Evolutionary conservation across 345 rosid genomes (phyloP).

Genomic region (Euphorbia lathyris): DNA sequence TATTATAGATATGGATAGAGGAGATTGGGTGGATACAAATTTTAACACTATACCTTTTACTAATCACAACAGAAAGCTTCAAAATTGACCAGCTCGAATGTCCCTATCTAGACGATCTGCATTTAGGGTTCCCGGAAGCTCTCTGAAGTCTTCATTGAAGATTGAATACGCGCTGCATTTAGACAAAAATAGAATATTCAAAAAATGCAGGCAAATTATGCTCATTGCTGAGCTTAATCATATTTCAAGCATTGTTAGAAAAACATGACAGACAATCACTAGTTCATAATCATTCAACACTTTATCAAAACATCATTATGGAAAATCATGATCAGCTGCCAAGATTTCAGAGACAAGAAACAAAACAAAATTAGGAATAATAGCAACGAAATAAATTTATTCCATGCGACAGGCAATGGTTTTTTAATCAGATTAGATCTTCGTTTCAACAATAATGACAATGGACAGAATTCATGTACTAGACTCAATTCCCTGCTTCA

Average conservation of each 20-base stretch:
- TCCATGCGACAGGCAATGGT: too few relatives aligned
- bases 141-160: slow-evolving; percentile 86
- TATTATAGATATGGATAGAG: neutral
- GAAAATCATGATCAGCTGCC: neutral
- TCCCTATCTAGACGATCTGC: slow-evolving; percentile 81
- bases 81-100: slow-evolving; percentile 69
- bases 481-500: neutral
- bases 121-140: slow-evolving; percentile 87
- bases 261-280: neutral
- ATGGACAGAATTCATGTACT: neutral
- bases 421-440: too few relatives aligned
- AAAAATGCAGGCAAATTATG: neutral
- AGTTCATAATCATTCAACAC: neutral
- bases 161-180: slow-evolving; percentile 76
- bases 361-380: neutral
- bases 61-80: slow-evolving; percentile 24
- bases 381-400: neutral
- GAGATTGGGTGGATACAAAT: neutral
- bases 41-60: neutral
- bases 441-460: neutral
- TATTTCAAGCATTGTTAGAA: neutral
- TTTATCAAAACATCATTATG: neutral
- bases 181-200: neutral
- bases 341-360: neutral
- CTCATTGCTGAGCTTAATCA: neutral